Evolutionary conservation across 139 green algal genomes (phyloP), one percentile per base, ranked within the genome.

Genomic region (Spirogloea muscicola): DNA sequence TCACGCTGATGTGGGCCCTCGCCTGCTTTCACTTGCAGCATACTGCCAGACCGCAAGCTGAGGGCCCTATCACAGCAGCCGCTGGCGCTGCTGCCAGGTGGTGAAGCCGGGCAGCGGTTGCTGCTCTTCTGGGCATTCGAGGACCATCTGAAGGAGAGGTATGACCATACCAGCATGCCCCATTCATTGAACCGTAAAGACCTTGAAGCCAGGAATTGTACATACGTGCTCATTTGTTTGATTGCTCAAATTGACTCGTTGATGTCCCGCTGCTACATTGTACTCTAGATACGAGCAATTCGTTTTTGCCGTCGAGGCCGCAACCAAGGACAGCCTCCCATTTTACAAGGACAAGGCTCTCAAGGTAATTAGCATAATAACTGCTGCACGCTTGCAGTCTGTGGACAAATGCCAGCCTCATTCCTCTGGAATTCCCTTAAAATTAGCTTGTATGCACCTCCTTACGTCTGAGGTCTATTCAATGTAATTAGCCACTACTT

Each of bases 21-120:
- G 10, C 13, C 13, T 10, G 57, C 16, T 16, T 55, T 31, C 31
- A 13, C 57, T n/a, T n/a, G n/a, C 61, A 46, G 40, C 18, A 85
- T 97, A 70, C 88, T 98, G 73, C 93, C 93, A 0, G 88, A 97
- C 81, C 81, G 93, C 31, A 92, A 92, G 84, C 88, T 82, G 9
- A 39, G 62, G 18, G 39, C 25, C 13, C 62, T 82, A 13, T 38
- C 37, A 21, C 49, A 82, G 68, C 75, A 74, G 68, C 68, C 68
- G 55, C 74, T 97, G 52, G 63, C 73, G 27, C 73, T 80, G 29
- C 77, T 93, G 43, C 36, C 71, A 21, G n/a, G 31, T 25, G 71
- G 75, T 25, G 46, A 79, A 9, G 84, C 89, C 66, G 76, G 88
- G 68, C 78, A 89, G 74, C 82, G 76, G 27, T 68, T 92, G 74